Conservation (phyloP, 2,329 filamentous ascomycete species). For the Paracoccidioides brasiliensis region DNA sequence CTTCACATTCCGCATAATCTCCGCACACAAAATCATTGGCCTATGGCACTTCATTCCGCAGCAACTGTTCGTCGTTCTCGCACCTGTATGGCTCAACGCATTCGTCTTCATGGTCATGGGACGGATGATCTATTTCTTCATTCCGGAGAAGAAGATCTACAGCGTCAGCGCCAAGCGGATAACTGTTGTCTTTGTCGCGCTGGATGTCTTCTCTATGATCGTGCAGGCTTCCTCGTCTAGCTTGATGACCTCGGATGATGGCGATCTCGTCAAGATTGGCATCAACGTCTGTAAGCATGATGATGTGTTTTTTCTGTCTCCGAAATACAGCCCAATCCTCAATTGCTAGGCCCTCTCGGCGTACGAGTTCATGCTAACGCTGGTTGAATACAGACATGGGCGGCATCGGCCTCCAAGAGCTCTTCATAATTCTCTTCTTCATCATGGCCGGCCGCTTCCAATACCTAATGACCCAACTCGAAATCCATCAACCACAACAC, state of each 20-base stretch:
- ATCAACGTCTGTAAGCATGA: constrained; percentile 14
- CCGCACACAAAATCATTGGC: constrained; percentile 5
- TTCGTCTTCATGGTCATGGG: constrained; percentile 37
- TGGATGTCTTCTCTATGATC: constrained; percentile 26
- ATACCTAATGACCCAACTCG: constrained; percentile 22
- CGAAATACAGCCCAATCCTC: background rate
- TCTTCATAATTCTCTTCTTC: constrained; percentile 39
- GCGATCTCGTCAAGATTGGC: constrained; percentile 10
- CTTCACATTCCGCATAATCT: constrained; percentile 9
- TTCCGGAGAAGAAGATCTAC: constrained; percentile 27
- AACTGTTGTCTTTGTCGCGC: constrained; percentile 28
- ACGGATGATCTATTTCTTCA: constrained; percentile 34
- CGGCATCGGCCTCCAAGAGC: constrained; percentile 38
- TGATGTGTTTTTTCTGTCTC: background rate
- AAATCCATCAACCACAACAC: constrained; percentile 20
- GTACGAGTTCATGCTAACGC: background rate
- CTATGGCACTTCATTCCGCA: constrained; percentile 8
- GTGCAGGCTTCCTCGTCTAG: constrained; percentile 9
- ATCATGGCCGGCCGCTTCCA: constrained; percentile 40
- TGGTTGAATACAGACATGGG: constrained; percentile 14
- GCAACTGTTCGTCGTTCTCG: constrained; percentile 11
- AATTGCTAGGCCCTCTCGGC: too few relatives aligned
- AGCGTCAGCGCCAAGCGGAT: constrained; percentile 26
- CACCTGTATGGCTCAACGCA: constrained; percentile 28
- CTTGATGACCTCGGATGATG: constrained; percentile 13